A percentile compares a stretch with the other conserved stretches of the same genome.
These are phyloP conservation scores for Multifurca ochricompacta DNA, from an alignment of 768 basidiomycete genomes.

Conservation along the genomic window DNA sequence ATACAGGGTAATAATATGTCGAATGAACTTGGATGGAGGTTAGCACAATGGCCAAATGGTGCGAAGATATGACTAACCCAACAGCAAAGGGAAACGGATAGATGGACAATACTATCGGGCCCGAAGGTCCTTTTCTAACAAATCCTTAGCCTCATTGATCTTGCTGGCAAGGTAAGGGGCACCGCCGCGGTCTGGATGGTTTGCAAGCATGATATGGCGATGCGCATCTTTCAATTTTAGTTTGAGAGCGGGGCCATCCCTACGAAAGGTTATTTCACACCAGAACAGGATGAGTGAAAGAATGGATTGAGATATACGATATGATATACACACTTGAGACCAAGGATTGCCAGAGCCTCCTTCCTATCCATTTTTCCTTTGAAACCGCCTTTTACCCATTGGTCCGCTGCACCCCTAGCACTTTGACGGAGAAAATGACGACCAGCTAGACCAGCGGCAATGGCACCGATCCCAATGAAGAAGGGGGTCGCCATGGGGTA, in stretches of 20 bases:
- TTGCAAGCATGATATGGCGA: slow-evolving; percentile 93
- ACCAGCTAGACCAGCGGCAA: slow-evolving; percentile 69
- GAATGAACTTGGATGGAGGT: neutral
- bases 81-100: neutral
- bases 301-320: too few species aligned
- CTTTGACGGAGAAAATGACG: slow-evolving; percentile 63
- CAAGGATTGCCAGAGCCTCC: slow-evolving; percentile 87
- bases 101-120: slow-evolving; percentile 27
- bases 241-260: slow-evolving; percentile 76
- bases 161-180: slow-evolving; percentile 98
- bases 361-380: slow-evolving; percentile 91
- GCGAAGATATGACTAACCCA: neutral
- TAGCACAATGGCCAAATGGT: neutral
- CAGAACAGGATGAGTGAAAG: neutral
- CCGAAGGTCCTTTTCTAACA: slow-evolving; percentile 74
- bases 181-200: slow-evolving; percentile 97
- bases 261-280: slow-evolving; percentile 27
- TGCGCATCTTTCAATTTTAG: slow-evolving; percentile 88
- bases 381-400: slow-evolving; percentile 94
- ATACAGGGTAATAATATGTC: slow-evolving; percentile 3
- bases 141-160: slow-evolving; percentile 96
- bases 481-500: slow-evolving; percentile 72
- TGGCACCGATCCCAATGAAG: slow-evolving; percentile 67
- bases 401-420: slow-evolving; percentile 57
- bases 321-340: slow-evolving; percentile 71